Conservation (phyloP, 2,329 filamentous ascomycete genomes). For the Magnaporthales sp. region DNA sequence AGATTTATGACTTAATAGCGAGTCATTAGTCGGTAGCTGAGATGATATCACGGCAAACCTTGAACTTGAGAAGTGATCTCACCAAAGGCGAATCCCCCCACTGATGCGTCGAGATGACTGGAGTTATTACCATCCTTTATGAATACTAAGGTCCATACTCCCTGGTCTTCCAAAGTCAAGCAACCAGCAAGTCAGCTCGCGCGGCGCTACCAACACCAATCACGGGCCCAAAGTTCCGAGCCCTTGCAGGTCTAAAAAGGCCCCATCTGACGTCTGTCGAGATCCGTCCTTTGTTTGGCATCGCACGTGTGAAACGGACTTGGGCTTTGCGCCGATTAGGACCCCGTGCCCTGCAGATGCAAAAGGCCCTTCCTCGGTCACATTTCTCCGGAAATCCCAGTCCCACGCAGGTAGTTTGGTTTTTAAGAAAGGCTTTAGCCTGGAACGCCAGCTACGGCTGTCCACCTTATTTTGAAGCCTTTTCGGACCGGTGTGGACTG, state of each 20-base stretch:
- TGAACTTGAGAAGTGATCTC: neutral
- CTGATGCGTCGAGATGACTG: neutral
- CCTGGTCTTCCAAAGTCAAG: neutral
- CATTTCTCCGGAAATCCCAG: no score
- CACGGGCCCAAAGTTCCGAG: neutral
- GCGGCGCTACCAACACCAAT: neutral
- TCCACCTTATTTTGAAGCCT: no score
- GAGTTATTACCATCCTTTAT: neutral
- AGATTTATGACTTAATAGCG: neutral
- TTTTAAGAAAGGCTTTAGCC: neutral
- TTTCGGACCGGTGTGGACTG: no score
- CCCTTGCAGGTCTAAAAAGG: neutral
- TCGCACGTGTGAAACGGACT: neutral
- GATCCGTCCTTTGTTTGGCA: neutral
- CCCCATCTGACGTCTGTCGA: neutral
- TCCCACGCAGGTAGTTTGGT: no score
- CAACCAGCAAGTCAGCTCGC: neutral
- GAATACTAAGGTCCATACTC: neutral
- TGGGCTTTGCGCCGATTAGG: neutral
- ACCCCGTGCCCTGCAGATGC: neutral
- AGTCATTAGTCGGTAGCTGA: neutral
- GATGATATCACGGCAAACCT: neutral
- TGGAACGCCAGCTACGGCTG: neutral
- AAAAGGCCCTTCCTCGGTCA: no score
- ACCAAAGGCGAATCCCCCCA: neutral